These are phyloP conservation scores for Alternaria arborescens DNA, from an alignment of 2,329 filamentous ascomycete genomes.

Conservation along the genomic window DNA sequence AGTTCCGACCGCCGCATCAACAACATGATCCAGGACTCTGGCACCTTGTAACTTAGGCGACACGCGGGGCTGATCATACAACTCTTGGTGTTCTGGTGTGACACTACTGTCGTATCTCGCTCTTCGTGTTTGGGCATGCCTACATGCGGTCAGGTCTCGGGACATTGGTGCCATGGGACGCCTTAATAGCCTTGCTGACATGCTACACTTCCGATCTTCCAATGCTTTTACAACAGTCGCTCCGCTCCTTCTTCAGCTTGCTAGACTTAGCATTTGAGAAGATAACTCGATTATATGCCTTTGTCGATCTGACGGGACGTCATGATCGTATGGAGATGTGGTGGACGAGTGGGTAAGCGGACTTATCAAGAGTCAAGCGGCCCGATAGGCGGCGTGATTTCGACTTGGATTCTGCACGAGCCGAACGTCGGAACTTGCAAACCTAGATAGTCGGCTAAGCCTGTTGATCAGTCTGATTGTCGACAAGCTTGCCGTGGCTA, in stretches of 20 bases:
- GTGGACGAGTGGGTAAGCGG: neutral
- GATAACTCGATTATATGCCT: neutral
- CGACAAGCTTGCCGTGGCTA: neutral
- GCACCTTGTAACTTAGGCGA: neutral
- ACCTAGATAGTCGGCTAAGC: neutral
- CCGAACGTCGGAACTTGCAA: neutral
- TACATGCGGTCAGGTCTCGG: neutral
- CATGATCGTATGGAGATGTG: neutral
- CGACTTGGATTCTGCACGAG: neutral
- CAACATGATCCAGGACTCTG: neutral
- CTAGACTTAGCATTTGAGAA: neutral
- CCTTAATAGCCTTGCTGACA: neutral
- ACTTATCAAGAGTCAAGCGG: neutral
- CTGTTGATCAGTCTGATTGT: neutral
- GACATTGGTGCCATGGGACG: neutral
- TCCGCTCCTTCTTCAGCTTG: neutral
- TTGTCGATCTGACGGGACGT: neutral
- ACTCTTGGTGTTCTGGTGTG: neutral
- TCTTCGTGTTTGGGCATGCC: neutral
- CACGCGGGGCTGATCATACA: neutral
- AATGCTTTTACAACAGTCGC: neutral
- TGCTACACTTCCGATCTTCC: neutral
- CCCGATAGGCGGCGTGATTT: neutral
- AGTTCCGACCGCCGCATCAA: neutral
- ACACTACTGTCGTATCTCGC: neutral